Evolutionary conservation across 192 early-diverging fungal species (phyloP), one percentile per base, ranked within the genome.

Genomic region (Lobosporangium transversale): DNA sequence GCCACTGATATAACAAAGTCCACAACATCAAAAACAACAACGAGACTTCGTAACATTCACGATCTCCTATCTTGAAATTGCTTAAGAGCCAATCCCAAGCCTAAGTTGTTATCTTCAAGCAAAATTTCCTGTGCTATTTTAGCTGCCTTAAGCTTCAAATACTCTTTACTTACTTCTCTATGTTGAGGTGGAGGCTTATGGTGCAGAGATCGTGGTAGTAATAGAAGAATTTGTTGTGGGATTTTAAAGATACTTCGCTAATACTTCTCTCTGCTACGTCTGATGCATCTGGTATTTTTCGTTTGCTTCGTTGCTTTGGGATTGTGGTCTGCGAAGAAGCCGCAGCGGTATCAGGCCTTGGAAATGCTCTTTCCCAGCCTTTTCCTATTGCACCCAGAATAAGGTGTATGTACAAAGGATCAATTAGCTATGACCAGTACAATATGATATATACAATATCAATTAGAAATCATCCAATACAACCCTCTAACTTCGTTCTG

Each of bases 401-500:
- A n/a, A n/a, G 48, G 48, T 50, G 23, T 8, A 50, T 47, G 29
- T 8, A 50, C 27, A 50, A 50, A 8, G 48, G 48, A 17, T 50
- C 48, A 24, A 14, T 24, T 50, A 50, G 48, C 27, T n/a, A n/a
- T n/a, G n/a, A n/a, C n/a, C 48, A 50, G 48, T 50, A 24, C 2
- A 50, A 50, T 21, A 50, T 24, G 29, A 26, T 14, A 50, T 27
- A 50, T 50, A 26, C 21, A 26, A 50, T 50, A 8, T 47, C n/a
- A n/a, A n/a, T 50, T 50, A 27, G 48, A 50, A 17, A 50, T 50
- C 48, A 50, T 50, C 27, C 48, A 50, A 9, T 50, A 24, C 48
- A 50, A 50, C 23, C 48, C 48, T 50, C 48, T 14, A 50, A 50
- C 24, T 50, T 50, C 14, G 48, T 50, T 26, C 24, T 50, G 23